Evolutionary conservation across 2,329 filamentous ascomycete species (phyloP).

Genomic region (Fusarium redolens): DNA sequence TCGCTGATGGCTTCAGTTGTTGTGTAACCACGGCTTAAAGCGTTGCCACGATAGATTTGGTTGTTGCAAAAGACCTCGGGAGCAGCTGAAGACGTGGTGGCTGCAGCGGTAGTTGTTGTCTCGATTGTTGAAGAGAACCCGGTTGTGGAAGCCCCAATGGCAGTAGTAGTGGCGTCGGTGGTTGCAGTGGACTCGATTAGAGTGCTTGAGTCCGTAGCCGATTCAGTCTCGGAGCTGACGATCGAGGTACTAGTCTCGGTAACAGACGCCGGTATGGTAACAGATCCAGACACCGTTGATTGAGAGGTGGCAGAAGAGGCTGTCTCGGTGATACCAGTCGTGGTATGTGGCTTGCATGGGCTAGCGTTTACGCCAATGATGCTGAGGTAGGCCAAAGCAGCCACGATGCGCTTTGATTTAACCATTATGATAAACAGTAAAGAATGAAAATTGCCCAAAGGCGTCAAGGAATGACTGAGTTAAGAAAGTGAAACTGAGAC

Average conservation of each 20-base stretch:
- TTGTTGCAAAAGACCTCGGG: background rate
- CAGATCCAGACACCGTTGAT: background rate
- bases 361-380: background rate
- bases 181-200: background rate
- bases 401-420: background rate
- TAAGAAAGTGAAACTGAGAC: background rate
- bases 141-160: background rate
- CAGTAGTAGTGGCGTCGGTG: background rate
- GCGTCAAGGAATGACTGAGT: background rate
- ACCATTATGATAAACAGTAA: background rate
- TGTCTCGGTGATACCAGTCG: background rate
- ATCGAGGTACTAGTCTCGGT: background rate
- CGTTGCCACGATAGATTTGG: background rate
- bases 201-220: background rate
- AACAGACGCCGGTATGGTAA: background rate
- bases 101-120: background rate
- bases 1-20: background rate
- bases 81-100: background rate
- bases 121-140: background rate
- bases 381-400: background rate
- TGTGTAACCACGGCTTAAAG: background rate
- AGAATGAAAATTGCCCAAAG: background rate
- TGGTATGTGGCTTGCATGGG: background rate
- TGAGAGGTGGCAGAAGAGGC: background rate
- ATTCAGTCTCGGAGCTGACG: background rate